Base-by-base conservation (phyloP, 1,284 basidiomycete species). In the Athelia sp. region DNA sequence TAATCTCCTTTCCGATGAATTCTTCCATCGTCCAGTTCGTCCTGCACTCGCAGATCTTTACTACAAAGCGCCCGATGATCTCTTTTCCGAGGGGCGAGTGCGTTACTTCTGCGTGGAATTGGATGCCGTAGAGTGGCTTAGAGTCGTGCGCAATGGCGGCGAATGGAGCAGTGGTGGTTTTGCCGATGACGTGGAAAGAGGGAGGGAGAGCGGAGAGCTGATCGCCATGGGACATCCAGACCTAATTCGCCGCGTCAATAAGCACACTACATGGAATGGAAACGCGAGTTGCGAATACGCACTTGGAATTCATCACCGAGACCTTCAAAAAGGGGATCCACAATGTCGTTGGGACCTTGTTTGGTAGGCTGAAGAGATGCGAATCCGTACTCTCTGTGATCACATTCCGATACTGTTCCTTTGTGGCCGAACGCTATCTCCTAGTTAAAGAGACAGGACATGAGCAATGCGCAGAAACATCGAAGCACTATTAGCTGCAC, bases 191-290 rank as follows among this genome's bases (percentile, higher is more conserved):
- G 62, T 91, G 83, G 71, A 98, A 99, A 60, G 87, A 73, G 0
- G 84, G 73, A 18, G 97, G 97, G 8, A 89, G 76, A 50, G 79
- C 80, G 31, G 84, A 87, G 45, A 99, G 80, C 61, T 98, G 93
- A 69, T 99, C 97, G 18, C 96, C 96, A 66, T 99, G 97, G 32
- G 94, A 98, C 97, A 99, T 99, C 97, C 97, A 99, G 34, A 98
- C 96, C 89, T 96, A 58, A 40, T n/a, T 43, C 42, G 14, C 46
- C 38, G 9, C 9, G 15, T 40, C n/a, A 40, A n/a, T 29, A n/a
- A 17, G 6, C 19, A n/a, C 6, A 40, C 36, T 4, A 6, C 8
- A n/a, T 40, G 15, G 15, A 40, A n/a, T 9, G 36, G 36, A 40
- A n/a, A 6, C 4, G 19, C 6, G 36, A 40, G 19, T 4, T 29